Evolutionary conservation across 306 rosid species (phyloP), one percentile per base, ranked within the genome.

Genomic region (Citrullus colocynthis): DNA sequence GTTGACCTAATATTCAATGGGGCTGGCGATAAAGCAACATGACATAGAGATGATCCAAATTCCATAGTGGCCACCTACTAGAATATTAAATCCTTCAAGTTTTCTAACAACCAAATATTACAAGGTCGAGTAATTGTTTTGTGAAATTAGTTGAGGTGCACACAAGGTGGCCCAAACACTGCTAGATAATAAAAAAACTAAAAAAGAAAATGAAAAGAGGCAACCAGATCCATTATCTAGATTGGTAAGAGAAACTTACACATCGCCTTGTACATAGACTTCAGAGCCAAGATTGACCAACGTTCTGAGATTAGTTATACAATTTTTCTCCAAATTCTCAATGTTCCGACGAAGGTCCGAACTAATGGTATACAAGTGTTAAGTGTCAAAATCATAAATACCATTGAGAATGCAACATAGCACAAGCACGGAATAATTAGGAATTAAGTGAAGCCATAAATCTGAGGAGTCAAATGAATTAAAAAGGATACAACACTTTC

Each of bases 241-340:
- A 6, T 15, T 42, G 5, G 70, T 78, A 74, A 42, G 82, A 34
- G 74, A 59, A 63, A 80, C 98, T 90, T 88, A 92, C 99, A 92
- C 99, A 57, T 95, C 93, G 70, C 97, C 97, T 87, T 92, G 97
- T 80, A 87, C 76, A 82, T 92, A 90, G 10, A 95, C 99, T 80
- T 95, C 97, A 56, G 97, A 95, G 52, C 97, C 99, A 80, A 95
- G 86, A 87, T 95, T 92, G 83, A 92, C 97, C 90, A 89, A 48
- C 7, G 96, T 90, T 85, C 88, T 85, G 44, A 95, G 89, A 87
- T 88, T 88, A 82, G 96, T 89, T 67, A 90, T 96, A 79, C 93
- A 89, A 82, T 90, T 90, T 79, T 87, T 90, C 90, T 95, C 90
- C 79, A 95, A 83, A 81, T 85, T 95, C 83, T 92, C 97, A 28